Base-by-base conservation (phyloP, 2,329 filamentous ascomycete genomes). In the Moelleriella libera region DNA sequence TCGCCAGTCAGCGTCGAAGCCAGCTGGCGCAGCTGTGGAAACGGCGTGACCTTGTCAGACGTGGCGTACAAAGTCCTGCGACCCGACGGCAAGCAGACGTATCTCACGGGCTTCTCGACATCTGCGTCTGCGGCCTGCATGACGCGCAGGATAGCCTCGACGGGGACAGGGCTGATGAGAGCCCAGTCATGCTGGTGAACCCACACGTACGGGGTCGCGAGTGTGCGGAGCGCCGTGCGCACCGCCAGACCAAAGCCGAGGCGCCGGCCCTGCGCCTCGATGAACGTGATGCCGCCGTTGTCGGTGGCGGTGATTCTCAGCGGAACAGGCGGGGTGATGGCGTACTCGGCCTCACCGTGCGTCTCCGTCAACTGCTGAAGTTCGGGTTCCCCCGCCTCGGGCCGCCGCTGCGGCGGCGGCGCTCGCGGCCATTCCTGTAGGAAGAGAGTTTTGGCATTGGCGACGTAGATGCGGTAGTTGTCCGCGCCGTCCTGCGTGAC, bases 121-220 rank as follows among this genome's bases (percentile, higher is more conserved):
- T 46, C 40, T 6, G 29, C 7, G 11, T 46, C 48, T 4, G 48
- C 45, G 29, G 41, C 34, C n/a, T 21, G 14, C 73, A 78, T 77
- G 40, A 71, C 60, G 2, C 66, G 58, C 2, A 78, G 53, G 11
- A 77, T 56, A 1, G 65, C 53, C 1, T 52, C 49, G 2, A 76
- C 49, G 0, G 73, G 73, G 4, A 78, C 62, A 44, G 68, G 59
- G 2, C 64, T 58, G 12, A 68, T 61, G 0, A 78, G 58, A 5
- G 65, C 61, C 74, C 74, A 78, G 57, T 78, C 74, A 53, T 78
- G 74, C 58, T 78, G 74, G 51, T 77, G 74, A 0, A 78, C 59
- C 74, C 74, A 78, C 12, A 76, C 72, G 43, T 74, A 74, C 0
- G 71, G 69, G 1, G 74, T 77, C 10, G 58, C 51, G 0, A 67